A percentile compares a stretch with the other conserved stretches of the same genome.
Conservation (phyloP, 331 rosid species). For the Pyracantha coccinea region DNA sequence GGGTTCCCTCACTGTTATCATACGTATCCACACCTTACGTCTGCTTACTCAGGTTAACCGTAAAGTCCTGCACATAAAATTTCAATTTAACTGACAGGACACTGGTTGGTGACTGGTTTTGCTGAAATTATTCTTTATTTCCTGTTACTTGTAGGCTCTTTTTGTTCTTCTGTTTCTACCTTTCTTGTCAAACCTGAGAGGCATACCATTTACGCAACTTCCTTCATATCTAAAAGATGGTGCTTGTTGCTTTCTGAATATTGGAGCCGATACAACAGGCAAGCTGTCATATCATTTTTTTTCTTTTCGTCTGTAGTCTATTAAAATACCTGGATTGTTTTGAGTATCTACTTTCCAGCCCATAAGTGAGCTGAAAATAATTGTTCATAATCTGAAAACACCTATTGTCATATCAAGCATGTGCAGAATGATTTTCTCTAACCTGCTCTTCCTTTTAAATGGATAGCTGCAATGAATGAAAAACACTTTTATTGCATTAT, state of each 20-base stretch:
- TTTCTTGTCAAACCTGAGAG: constrained; percentile 62
- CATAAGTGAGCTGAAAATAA: not conserved
- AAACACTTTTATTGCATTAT: not conserved
- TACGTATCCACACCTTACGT: not conserved
- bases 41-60: not conserved
- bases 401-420: not conserved
- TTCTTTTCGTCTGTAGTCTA: not conserved
- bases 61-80: not conserved
- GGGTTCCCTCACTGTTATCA: not conserved
- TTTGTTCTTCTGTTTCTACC: constrained; percentile 77
- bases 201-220: constrained; percentile 63
- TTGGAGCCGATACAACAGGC: constrained; percentile 51
- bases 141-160: constrained; percentile 52
- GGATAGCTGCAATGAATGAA: not conserved
- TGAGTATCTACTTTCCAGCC: not conserved
- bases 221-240: constrained; percentile 76
- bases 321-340: not conserved
- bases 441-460: not conserved
- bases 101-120: not conserved
- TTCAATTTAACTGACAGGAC: constrained; percentile 5
- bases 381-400: not conserved
- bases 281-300: constrained; percentile 9
- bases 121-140: not conserved
- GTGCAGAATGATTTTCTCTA: not conserved
- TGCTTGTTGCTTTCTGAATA: constrained; percentile 70